Percentiles rank a stretch among this genome's conserved stretches.
Evolutionary conservation across 1,139 yeast species (phyloP).

Genomic region (Yamadazyma friedrichii): DNA sequence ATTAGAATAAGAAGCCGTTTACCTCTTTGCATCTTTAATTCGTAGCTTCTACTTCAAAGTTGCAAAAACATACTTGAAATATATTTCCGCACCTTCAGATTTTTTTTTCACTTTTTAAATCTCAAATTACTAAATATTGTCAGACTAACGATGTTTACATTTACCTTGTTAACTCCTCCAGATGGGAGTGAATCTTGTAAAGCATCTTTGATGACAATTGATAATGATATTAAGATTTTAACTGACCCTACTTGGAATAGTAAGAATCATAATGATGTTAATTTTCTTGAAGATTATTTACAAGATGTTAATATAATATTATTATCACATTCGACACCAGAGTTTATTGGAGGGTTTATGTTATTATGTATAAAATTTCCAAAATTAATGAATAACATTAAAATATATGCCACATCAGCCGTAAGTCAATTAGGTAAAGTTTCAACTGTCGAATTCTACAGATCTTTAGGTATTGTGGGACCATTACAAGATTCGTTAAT

Average conservation of each 20-base stretch:
- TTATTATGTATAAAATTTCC: slow-evolving; percentile 64
- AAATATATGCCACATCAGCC: slow-evolving; percentile 86
- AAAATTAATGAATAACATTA: slow-evolving; percentile 58
- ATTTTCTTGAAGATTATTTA: slow-evolving; percentile 44
- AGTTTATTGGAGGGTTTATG: slow-evolving; percentile 80
- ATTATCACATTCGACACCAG: slow-evolving; percentile 82
- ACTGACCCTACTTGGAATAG: slow-evolving; percentile 81
- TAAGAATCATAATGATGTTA: slow-evolving; percentile 29
- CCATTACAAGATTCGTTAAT: slow-evolving; percentile 61
- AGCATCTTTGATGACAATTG: slow-evolving; percentile 46
- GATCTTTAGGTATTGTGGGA: slow-evolving; percentile 72
- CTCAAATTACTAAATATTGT: not conserved
- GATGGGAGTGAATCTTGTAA: slow-evolving; percentile 32
- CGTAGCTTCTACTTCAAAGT: too few species aligned
- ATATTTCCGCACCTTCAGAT: too few species aligned
- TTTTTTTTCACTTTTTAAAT: too few species aligned
- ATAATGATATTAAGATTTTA: slow-evolving; percentile 48
- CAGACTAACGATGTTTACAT: slow-evolving; percentile 35
- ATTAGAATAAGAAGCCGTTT: not conserved
- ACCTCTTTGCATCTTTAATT: not conserved
- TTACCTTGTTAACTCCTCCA: slow-evolving; percentile 36
- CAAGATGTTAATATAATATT: slow-evolving; percentile 64
- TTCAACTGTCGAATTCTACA: slow-evolving; percentile 76
- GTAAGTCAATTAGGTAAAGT: slow-evolving; percentile 84
- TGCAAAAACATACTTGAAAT: too few species aligned